Evolutionary conservation across 2,329 filamentous ascomycete species (phyloP).

Genomic region (Sphaerulina musiva): DNA sequence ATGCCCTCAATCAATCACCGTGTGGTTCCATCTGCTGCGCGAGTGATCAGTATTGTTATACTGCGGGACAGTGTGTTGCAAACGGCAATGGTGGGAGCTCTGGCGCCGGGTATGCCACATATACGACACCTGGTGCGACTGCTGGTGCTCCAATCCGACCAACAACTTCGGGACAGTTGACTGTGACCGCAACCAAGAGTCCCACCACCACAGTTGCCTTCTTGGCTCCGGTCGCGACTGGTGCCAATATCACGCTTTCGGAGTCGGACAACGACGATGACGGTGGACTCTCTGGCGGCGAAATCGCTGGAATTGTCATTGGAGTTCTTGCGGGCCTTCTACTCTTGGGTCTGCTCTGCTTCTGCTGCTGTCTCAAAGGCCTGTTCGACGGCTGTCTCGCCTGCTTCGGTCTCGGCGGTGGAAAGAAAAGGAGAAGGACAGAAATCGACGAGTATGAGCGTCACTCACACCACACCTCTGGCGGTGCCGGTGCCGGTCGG

Average conservation of each 20-base stretch:
- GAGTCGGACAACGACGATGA: constrained; percentile 21
- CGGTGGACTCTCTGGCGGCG: constrained; percentile 57
- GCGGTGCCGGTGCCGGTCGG: constrained; percentile 39
- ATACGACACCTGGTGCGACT: constrained; percentile 46
- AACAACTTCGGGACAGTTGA: constrained; percentile 51
- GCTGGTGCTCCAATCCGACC: constrained; percentile 49
- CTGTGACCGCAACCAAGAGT: constrained; percentile 42
- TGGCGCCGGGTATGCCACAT: constrained; percentile 45
- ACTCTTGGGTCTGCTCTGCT: constrained; percentile 63
- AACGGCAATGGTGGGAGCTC: constrained; percentile 45
- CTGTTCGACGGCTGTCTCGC: constrained; percentile 51
- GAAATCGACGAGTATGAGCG: constrained; percentile 58
- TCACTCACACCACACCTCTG: constrained; percentile 50
- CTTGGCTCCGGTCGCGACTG: constrained; percentile 49
- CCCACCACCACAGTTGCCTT: constrained; percentile 47
- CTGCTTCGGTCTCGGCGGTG: constrained; percentile 53
- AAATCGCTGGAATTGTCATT: constrained; percentile 75
- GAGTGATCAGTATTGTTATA: constrained; percentile 60
- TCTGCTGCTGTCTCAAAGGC: constrained; percentile 60
- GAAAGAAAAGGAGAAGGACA: constrained; percentile 44
- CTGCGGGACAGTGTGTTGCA: constrained; percentile 50
- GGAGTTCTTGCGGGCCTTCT: constrained; percentile 61
- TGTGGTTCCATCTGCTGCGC: constrained; percentile 68
- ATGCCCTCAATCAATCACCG: constrained; percentile 46
- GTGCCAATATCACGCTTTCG: constrained; percentile 40